Base-by-base conservation (phyloP, 1,139 yeast species). In the Sugiyamaella japonica region DNA sequence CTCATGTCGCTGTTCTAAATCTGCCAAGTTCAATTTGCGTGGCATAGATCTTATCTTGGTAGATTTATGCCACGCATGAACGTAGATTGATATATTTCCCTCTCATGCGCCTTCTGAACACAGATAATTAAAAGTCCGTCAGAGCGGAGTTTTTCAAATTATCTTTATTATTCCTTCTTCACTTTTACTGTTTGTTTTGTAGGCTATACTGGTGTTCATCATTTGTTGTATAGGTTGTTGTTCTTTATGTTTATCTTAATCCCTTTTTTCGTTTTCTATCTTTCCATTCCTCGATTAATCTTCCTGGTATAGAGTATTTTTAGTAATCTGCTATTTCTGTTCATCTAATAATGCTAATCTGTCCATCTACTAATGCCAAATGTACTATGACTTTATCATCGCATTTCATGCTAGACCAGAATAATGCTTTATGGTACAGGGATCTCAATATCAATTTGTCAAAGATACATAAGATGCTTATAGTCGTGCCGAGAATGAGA, bases 381-480 rank as follows among this genome's bases (percentile, higher is more conserved):
- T 44, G 48, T 23, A 44, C 31, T 31, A 44, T 44, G 48, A 42
- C 46, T 29, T 42, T 44, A 44, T 32, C 48, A 32, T 32, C 32
- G 48, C 48, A 44, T 44, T 44, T 47, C 50, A 47, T 47, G 50
- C 43, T 47, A 43, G 28, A 47, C 50, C 50, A 47, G 50, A 47
- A 45, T 29, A 28, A 23, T 47, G 50, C 43, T 47, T 47, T 47
- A 47, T 47, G 50, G 50, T 47, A 37, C 43, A 47, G 43, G 25
- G 50, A 15, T 43, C 43, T 25, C 46, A 13, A 42, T 20, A 12
- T 17, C 50, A 39, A 32, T 13, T 39, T 25, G 15, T 23, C 12
- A 42, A 47, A 47, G 38, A 47, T 47, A 47, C 50, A 47, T 47
- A 47, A 47, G 50, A 47, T 47, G 37, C 40, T 17, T 7, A 44